These are phyloP conservation scores for Arabidopsis hybrid DNA, from an alignment of 441 rosid genomes.

Conservation along the genomic window DNA sequence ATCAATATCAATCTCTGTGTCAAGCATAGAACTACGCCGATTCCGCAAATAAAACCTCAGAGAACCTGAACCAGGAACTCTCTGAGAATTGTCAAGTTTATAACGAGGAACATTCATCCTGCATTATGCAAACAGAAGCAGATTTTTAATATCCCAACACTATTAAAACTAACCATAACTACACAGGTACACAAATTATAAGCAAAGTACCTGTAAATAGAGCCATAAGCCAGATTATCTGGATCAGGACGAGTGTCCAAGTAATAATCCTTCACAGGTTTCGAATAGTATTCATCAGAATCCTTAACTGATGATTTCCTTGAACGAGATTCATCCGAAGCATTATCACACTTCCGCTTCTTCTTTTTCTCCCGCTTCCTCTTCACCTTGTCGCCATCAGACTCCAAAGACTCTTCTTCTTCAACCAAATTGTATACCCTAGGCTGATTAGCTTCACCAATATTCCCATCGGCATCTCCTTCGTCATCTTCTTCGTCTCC, in stretches of 20 bases:
- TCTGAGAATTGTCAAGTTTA: conserved; percentile 55
- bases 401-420: conserved; percentile 45
- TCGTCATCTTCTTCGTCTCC: conserved; percentile 40
- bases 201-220: conserved; percentile 69
- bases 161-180: conserved; percentile 7
- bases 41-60: conserved; percentile 47
- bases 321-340: conserved; percentile 45
- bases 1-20: conserved; percentile 72
- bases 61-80: conserved; percentile 44
- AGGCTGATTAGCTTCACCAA: conserved; percentile 22
- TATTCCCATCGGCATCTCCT: conserved; percentile 28
- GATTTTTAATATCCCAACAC: conserved; percentile 14
- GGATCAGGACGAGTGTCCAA: conserved; percentile 89
- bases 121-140: conserved; percentile 40
- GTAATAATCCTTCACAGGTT: conserved; percentile 76
- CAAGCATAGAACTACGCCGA: conserved; percentile 52
- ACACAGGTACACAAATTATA: conserved; percentile 2
- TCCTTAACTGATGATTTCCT: conserved; percentile 57
- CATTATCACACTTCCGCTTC: conserved; percentile 48
- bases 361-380: conserved; percentile 48
- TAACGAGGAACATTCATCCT: conserved; percentile 92
- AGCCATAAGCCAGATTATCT: conserved; percentile 85
- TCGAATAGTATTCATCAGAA: conserved; percentile 54
- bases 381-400: conserved; percentile 47
- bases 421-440: conserved; percentile 46